Evolutionary conservation across 805 yeast genomes (phyloP), one percentile per base, ranked within the genome.

Genomic region (Teunomyces tritomae): DNA sequence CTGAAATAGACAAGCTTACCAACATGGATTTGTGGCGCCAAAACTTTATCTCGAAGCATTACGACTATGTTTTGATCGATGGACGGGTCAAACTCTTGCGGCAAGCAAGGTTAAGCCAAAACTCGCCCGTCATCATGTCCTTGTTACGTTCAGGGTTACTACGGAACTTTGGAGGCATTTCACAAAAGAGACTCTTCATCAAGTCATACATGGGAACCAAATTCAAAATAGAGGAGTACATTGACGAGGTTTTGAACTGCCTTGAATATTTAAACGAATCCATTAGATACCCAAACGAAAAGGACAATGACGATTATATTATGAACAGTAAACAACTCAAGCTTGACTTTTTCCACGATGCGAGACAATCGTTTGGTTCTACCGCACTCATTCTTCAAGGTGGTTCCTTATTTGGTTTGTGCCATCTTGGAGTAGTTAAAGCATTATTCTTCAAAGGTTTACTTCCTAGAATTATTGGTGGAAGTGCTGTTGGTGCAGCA

Each of bases 341-440:
- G 57, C 74, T 79, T 53, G 90, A 80, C 65, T 89, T 87, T 64
- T 90, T 85, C 69, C 94, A 83, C 62, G 97, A 85, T 68, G 89
- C 88, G 13, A 79, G 88, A 57, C 90, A 89, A 62, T 84, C 96
- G 0, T 80, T 87, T 63, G 99, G 99, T 0, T 80, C 89, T 42
- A 89, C 98, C 0, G 97, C 97, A 0, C 72, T 94, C 48, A 80
- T 92, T 33, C 71, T 94, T 24, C 97, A 94, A 66, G 99, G 99
- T 27, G 98, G 99, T 2, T 87, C 97, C 0, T 69, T 94, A 17
- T 94, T 92, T 69, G 98, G 99, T 0, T 70, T 94, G 51, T 91
- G 96, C 58, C 99, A 94, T 64, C 62, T 94, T 30, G 99, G 99
- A 1, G 96, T 91, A 1, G 87, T 92, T 7, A 85, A 86, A 52